Evolutionary conservation across 257 asterid species (phyloP).

Genomic region (Solanum microdontum): DNA sequence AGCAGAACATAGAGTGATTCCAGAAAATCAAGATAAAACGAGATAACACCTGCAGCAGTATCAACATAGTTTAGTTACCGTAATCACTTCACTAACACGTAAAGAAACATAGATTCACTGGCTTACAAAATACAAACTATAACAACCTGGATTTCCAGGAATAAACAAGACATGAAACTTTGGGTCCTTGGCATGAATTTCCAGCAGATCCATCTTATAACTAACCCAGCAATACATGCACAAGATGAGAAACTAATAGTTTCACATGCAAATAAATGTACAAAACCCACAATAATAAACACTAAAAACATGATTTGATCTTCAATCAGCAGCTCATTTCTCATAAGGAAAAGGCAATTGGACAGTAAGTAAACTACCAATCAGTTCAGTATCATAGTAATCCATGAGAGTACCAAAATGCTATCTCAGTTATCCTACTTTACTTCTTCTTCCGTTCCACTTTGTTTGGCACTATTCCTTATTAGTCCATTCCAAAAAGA

Average conservation of each 20-base stretch:
- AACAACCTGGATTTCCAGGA: conserved; percentile 93
- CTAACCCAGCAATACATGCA: conserved; percentile 21
- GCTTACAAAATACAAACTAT: background rate
- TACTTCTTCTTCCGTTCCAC: background rate
- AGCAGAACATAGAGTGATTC: conserved; percentile 56
- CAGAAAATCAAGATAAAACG: conserved; percentile 68
- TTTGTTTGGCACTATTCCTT: background rate
- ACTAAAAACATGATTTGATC: background rate
- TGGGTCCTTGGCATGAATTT: conserved; percentile 56
- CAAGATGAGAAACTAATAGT: background rate
- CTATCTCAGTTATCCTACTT: background rate
- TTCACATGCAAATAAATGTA: background rate
- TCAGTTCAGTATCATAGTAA: background rate
- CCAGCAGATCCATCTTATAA: conserved; percentile 55
- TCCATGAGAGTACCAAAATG: background rate
- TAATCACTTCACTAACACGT: background rate
- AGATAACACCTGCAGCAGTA: conserved; percentile 53
- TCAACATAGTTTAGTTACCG: background rate
- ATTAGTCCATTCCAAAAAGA: background rate
- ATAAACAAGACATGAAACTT: conserved; percentile 56
- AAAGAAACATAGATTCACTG: background rate
- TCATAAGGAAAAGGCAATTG: background rate
- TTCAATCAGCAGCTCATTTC: background rate
- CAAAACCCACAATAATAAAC: background rate
- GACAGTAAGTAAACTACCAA: background rate